phyloP scores from a whole-genome alignment of 805 yeast species.

The Dipodascus albidus region DNA sequence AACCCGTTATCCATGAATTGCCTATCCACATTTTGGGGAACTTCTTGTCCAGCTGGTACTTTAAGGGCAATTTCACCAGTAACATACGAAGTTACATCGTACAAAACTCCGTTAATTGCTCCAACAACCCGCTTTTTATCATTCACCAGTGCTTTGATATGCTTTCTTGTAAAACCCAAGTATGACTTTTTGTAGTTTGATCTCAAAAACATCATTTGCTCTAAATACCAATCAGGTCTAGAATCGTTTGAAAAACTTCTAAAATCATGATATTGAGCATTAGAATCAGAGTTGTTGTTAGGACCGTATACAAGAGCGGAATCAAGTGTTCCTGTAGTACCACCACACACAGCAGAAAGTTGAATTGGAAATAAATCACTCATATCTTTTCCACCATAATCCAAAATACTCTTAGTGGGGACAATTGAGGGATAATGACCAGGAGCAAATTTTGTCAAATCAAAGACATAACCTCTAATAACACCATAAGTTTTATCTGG shows the following conservation, averaged over 20 bases:
- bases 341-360: slow-evolving; percentile 28
- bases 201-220: slow-evolving; percentile 27
- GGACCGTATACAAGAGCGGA: slow-evolving; percentile 21
- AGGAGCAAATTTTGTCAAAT: slow-evolving; percentile 27
- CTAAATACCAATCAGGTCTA: slow-evolving; percentile 33
- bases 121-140: slow-evolving; percentile 20
- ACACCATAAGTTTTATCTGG: slow-evolving; percentile 26
- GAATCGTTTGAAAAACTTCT: slow-evolving; percentile 28
- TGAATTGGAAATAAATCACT: slow-evolving; percentile 29
- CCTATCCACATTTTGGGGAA: slow-evolving; percentile 17
- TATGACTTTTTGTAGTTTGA: slow-evolving; percentile 26
- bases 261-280: slow-evolving; percentile 31
- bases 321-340: slow-evolving; percentile 24
- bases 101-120: slow-evolving; percentile 27
- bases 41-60: slow-evolving; percentile 20
- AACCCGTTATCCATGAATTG: slow-evolving; percentile 24
- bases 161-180: slow-evolving; percentile 27
- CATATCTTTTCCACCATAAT: slow-evolving; percentile 29
- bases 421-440: slow-evolving; percentile 30
- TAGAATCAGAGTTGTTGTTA: slow-evolving; percentile 25
- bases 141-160: slow-evolving; percentile 18
- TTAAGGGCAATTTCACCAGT: slow-evolving; percentile 24
- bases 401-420: slow-evolving; percentile 22
- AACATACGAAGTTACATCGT: slow-evolving; percentile 28
- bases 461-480: slow-evolving; percentile 30